A percentile compares a stretch with the other conserved stretches of the same genome.
Evolutionary conservation across 2,329 filamentous ascomycete genomes (phyloP).

Genomic region (Hypoxylon sp.): DNA sequence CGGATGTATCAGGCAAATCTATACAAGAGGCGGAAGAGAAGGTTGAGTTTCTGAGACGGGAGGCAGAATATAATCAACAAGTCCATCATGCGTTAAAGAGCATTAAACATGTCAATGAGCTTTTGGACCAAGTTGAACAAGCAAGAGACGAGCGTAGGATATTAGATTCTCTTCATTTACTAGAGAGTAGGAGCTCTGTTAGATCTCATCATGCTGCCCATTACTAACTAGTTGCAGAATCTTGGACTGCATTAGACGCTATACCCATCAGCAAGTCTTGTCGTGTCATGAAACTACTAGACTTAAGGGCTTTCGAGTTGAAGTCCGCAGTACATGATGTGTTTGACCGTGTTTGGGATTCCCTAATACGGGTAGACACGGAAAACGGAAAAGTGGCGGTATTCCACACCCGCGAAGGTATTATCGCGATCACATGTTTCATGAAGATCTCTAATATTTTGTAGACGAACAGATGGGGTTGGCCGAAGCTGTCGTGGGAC

Average conservation of each 20-base stretch:
- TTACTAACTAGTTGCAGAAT: slow-evolving; percentile 60
- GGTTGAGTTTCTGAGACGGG: slow-evolving; percentile 69
- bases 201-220: neutral
- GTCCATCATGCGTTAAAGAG: slow-evolving; percentile 65
- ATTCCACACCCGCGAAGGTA: slow-evolving; percentile 66
- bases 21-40: slow-evolving; percentile 68
- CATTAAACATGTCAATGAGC: slow-evolving; percentile 70
- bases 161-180: slow-evolving; percentile 68
- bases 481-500: slow-evolving; percentile 67
- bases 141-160: slow-evolving; percentile 69
- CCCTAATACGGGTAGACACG: slow-evolving; percentile 74
- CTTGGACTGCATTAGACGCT: slow-evolving; percentile 70
- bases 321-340: slow-evolving; percentile 76
- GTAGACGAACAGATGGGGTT: slow-evolving; percentile 68
- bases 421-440: neutral
- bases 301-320: slow-evolving; percentile 75
- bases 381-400: slow-evolving; percentile 70
- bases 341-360: slow-evolving; percentile 79
- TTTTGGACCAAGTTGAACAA: slow-evolving; percentile 74
- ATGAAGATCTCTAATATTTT: slow-evolving; percentile 41
- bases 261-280: slow-evolving; percentile 74
- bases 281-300: slow-evolving; percentile 75
- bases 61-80: slow-evolving; percentile 72
- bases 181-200: slow-evolving; percentile 64
- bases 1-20: slow-evolving; percentile 66